Evolutionary conservation across 768 basidiomycete species (phyloP), one percentile per base, ranked within the genome.

Genomic region (Suillus hirtellus): DNA sequence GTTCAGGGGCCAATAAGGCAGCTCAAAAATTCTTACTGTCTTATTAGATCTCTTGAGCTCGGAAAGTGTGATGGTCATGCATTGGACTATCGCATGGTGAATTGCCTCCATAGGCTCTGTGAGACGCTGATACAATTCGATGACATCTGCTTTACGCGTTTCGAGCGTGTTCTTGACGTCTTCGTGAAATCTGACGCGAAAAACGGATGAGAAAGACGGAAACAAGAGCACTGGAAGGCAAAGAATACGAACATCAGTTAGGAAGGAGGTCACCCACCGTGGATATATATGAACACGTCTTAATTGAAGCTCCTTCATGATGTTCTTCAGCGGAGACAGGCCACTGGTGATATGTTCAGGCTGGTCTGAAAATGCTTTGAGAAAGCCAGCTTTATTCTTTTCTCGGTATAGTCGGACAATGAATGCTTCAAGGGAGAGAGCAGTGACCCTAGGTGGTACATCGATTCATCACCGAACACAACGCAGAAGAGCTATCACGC

Each of bases 351-450:
- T 97, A 65, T 90, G 87, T 73, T 99, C 97, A 4, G 96, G 95
- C 69, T 98, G 92, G 74, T 99, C 97, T 2, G 95, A 93, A 72
- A 99, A 97, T 0, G 95, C 97, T 75, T 99, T 99, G 67, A 98
- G 79, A 75, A 99, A 99, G 1, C 96, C 96, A 2, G 80, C 81
- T 72, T 83, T 86, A 78, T 98, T 99, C 78, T 89, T 87, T 75
- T 97, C 89, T 47, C 96, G 86, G 72, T 90, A 98, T 2, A 97
- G 79, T 3, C 96, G 87, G 56, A 95, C 89, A 43, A 98, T 93
- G 77, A 99, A 99, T 0, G 95, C 93, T 72, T 98, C 96, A 54
- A 89, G 79, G 31, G 88, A 91, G 1, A 94, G 82, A 2, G 92
- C 84, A 0, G 91, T 93, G 12, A 96, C 91, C 73, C 96, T 95